Conservation (phyloP, 1,284 basidiomycete genomes). For the Vanrija sp. region DNA sequence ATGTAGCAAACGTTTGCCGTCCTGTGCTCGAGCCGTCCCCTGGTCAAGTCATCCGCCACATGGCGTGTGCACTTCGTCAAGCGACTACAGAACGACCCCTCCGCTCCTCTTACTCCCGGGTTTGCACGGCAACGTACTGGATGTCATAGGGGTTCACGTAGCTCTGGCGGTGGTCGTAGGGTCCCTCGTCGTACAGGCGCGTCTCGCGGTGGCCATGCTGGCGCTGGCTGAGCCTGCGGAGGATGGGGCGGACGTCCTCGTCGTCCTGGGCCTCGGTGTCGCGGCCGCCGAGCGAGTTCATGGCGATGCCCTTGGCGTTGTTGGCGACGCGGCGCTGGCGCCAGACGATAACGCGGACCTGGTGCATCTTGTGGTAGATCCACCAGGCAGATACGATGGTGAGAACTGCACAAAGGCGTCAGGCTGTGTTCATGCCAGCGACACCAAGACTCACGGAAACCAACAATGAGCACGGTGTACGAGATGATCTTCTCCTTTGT, state of each 20-base stretch:
- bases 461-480: conserved; percentile 60
- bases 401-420: conserved; percentile 51
- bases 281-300: conserved; percentile 3
- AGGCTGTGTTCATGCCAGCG: background rate
- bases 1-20: too few relatives aligned
- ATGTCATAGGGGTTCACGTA: conserved; percentile 36
- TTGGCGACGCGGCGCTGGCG: conserved; percentile 57
- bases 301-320: conserved; percentile 7
- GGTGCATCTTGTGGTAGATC: conserved; percentile 70
- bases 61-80: background rate
- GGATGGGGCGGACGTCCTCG: background rate
- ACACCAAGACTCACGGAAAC: conserved; percentile 45
- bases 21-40: too few relatives aligned
- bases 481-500: conserved; percentile 52
- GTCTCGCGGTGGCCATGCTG: too few relatives aligned
- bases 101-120: background rate
- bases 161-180: conserved; percentile 4
- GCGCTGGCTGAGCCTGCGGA: background rate
- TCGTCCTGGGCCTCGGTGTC: background rate
- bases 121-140: conserved; percentile 13
- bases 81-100: background rate
- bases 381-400: conserved; percentile 79
- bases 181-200: too few relatives aligned
- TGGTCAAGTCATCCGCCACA: background rate
- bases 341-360: conserved; percentile 68